Evolutionary conservation across 2,329 filamentous ascomycete species (phyloP), one percentile per base, ranked within the genome.

Genomic region (Aspergillus vadensis): DNA sequence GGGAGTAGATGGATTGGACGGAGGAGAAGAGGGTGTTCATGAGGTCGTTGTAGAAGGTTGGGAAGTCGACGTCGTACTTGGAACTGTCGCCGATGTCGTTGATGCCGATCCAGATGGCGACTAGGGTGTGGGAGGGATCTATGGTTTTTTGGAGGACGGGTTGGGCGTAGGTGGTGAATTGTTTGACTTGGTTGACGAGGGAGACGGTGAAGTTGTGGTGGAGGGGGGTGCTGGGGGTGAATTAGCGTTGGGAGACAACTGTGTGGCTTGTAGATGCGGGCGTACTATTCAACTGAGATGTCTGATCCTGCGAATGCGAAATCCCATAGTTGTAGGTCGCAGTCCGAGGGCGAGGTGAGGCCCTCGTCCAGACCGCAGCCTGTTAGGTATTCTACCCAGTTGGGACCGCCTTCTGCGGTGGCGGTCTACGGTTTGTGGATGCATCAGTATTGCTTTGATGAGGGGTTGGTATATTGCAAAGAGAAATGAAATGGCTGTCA

Each of bases 261-360:
- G 4, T 36, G 15, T 2, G 6, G 6, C 7, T 14, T 17, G n/a
- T 60, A 10, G 19, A 4, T 38, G 55, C 72, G 7, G 30, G 55
- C 73, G 61, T 61, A 78, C 76, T 75, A 77, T 58, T 76, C 70
- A 8, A 73, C 73, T 6, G 79, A 79, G 17, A 84, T 78, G 58
- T 85, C 81, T 0, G 81, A 77, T 2, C 83, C 83, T 1, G 81
- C 83, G 61, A 84, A 85, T 0, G 83, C 83, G 65, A 85, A 85
- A 58, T 85, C 79, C 83, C 83, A 86, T 0, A 86, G 74, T 55
- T 85, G 80, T 10, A 72, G 74, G 9, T 74, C 63, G 65, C 83
- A 85, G 19, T 72, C 71, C 25, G 69, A 68, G 2, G 82, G 82
- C 2, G 74, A 72, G 9, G 75, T 80, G 3, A 80, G 67, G 7